Conservation (phyloP, 148 eudicot species). For the Talinum fruticosum region DNA sequence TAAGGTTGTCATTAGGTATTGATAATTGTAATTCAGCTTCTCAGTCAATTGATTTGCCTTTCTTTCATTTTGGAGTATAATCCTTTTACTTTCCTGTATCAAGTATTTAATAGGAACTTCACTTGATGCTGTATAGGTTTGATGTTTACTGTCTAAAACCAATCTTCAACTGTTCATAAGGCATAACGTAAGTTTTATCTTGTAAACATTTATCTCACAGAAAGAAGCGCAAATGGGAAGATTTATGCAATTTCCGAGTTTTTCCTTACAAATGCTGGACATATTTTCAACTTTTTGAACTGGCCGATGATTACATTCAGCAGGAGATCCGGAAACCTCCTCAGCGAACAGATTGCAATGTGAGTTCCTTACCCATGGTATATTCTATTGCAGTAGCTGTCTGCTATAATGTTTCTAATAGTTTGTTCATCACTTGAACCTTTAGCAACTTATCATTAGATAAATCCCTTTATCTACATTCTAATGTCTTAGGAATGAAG, state of each 20-base stretch:
- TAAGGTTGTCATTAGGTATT: neutral
- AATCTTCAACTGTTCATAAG: neutral
- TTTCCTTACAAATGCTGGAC: constrained; percentile 74
- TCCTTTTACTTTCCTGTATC: neutral
- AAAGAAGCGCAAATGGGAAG: constrained; percentile 69
- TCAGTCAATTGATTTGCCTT: neutral
- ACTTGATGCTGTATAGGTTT: neutral
- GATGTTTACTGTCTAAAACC: neutral
- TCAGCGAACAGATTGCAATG: constrained; percentile 51
- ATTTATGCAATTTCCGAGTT: constrained; percentile 72
- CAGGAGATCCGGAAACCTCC: constrained; percentile 67
- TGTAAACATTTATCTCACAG: constrained; percentile 37
- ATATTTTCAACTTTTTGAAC: constrained; percentile 77
- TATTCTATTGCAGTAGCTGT: neutral
- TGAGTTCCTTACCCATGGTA: constrained; percentile 25
- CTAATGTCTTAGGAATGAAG: neutral
- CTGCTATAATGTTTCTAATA: neutral
- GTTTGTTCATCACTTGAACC: neutral
- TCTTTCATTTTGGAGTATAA: neutral
- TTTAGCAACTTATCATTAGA: neutral
- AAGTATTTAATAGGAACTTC: too few relatives aligned
- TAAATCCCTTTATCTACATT: neutral
- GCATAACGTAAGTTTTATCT: neutral
- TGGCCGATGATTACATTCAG: constrained; percentile 80
- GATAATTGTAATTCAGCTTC: neutral